These are phyloP conservation scores for Fusarium sp. DNA, from an alignment of 2,329 filamentous ascomycete genomes.

Conservation along the genomic window DNA sequence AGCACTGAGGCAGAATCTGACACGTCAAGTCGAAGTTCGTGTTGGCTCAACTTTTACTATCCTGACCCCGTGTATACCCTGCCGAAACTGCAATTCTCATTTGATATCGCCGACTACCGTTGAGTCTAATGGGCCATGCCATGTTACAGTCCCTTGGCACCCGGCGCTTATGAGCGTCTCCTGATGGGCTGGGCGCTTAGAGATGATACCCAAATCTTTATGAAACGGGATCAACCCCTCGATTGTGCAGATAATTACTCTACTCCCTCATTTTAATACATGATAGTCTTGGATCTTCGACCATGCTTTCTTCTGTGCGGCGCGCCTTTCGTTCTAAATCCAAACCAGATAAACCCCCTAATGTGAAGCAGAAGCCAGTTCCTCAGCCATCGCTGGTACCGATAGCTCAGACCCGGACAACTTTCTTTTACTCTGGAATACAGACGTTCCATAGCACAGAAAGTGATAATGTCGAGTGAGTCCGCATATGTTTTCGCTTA, in stretches of 20 bases:
- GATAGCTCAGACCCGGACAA: not conserved
- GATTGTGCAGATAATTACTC: not conserved
- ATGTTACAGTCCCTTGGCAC: not conserved
- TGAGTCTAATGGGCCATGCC: not conserved
- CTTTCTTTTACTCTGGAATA: slow-evolving; percentile 4
- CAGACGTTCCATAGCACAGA: not conserved
- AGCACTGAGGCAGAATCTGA: not conserved
- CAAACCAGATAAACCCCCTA: not conserved
- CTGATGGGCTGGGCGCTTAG: slow-evolving; percentile 8
- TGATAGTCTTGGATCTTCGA: not conserved
- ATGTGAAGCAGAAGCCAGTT: not conserved
- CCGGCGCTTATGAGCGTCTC: not conserved
- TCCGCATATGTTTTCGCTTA: no score
- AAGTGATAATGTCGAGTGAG: not conserved
- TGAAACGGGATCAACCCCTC: not conserved
- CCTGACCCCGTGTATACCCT: not conserved
- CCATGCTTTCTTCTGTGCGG: not conserved
- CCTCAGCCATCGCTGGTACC: not conserved
- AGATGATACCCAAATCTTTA: not conserved
- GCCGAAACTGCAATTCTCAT: not conserved
- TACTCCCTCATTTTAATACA: not conserved
- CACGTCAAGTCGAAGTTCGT: not conserved
- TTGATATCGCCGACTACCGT: fast-evolving
- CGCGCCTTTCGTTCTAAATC: slow-evolving; percentile 7
- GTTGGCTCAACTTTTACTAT: not conserved